Percentiles rank a stretch among this genome's conserved stretches.
These are phyloP conservation scores for Grammothele lineata DNA, from an alignment of 768 basidiomycete species.

Conservation along the genomic window DNA sequence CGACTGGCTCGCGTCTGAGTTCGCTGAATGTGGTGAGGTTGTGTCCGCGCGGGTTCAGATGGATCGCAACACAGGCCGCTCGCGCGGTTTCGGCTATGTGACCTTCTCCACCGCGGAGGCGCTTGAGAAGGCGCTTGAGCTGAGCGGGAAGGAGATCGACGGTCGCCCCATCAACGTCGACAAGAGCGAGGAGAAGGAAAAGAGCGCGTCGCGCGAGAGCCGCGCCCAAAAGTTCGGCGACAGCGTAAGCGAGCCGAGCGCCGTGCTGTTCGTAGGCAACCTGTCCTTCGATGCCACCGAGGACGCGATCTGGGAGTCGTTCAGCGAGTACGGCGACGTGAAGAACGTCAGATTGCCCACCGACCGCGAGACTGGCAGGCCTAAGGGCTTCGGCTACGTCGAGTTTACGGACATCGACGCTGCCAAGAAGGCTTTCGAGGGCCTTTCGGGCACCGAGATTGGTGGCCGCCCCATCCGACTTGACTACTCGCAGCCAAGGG, in stretches of 20 bases:
- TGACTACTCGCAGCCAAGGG: slow-evolving; percentile 84
- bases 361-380: slow-evolving; percentile 83
- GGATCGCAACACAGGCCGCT: slow-evolving; percentile 77
- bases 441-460: slow-evolving; percentile 65
- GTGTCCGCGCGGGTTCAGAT: slow-evolving; percentile 84
- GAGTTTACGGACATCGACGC: slow-evolving; percentile 81
- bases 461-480: slow-evolving; percentile 78
- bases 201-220: slow-evolving; percentile 53
- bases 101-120: slow-evolving; percentile 67
- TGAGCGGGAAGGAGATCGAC: slow-evolving; percentile 89
- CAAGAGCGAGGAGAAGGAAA: slow-evolving; percentile 62
- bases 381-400: slow-evolving; percentile 97
- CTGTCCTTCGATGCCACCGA: slow-evolving; percentile 77
- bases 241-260: slow-evolving; percentile 56
- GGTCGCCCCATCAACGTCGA: slow-evolving; percentile 87
- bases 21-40: slow-evolving; percentile 85
- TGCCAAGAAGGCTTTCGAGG: slow-evolving; percentile 77
- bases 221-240: slow-evolving; percentile 80
- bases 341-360: slow-evolving; percentile 89
- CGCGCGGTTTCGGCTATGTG: slow-evolving; percentile 84
- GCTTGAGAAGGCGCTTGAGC: slow-evolving; percentile 73
- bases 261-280: slow-evolving; percentile 88
- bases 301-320: slow-evolving; percentile 85
- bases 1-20: slow-evolving; percentile 90
- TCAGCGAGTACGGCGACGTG: slow-evolving; percentile 81